Conservation (phyloP, 2,329 filamentous ascomycete species). For the Fusarium mexicanum region DNA sequence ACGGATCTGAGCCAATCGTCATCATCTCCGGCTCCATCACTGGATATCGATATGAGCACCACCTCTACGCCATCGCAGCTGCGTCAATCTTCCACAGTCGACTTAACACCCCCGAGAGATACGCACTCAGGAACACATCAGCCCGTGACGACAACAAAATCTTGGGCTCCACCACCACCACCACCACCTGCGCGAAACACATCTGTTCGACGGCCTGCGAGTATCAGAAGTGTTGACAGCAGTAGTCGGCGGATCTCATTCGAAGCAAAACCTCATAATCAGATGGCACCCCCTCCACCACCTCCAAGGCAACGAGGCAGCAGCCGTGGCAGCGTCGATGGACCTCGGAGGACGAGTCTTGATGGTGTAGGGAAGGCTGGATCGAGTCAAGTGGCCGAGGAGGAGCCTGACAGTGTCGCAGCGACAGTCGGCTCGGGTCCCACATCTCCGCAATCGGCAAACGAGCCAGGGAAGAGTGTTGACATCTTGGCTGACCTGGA, state of each 20-base stretch:
- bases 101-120: slow-evolving; percentile 23
- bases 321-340: slow-evolving; percentile 57
- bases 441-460: slow-evolving; percentile 28
- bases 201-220: slow-evolving; percentile 57
- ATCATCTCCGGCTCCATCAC: slow-evolving; percentile 30
- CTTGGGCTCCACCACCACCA: slow-evolving; percentile 51
- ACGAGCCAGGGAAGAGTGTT: slow-evolving; percentile 49
- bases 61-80: slow-evolving; percentile 14
- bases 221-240: slow-evolving; percentile 54
- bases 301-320: slow-evolving; percentile 61
- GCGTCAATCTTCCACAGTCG: slow-evolving; percentile 14
- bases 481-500: slow-evolving; percentile 79
- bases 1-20: slow-evolving; percentile 36
- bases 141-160: slow-evolving; percentile 14
- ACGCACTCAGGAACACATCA: slow-evolving; percentile 21
- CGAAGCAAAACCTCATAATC: slow-evolving; percentile 45
- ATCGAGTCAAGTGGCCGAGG: slow-evolving; percentile 29
- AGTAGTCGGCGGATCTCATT: slow-evolving; percentile 42
- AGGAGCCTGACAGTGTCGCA: slow-evolving; percentile 15
- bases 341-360: slow-evolving; percentile 47
- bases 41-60: slow-evolving; percentile 27
- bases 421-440: slow-evolving; percentile 15
- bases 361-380: slow-evolving; percentile 42
- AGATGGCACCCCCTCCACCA: slow-evolving; percentile 55
- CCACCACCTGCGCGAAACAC: slow-evolving; percentile 57